Evolutionary conservation across 2,329 filamentous ascomycete genomes (phyloP).

Genomic region (Pseudocercospora fijiensis): DNA sequence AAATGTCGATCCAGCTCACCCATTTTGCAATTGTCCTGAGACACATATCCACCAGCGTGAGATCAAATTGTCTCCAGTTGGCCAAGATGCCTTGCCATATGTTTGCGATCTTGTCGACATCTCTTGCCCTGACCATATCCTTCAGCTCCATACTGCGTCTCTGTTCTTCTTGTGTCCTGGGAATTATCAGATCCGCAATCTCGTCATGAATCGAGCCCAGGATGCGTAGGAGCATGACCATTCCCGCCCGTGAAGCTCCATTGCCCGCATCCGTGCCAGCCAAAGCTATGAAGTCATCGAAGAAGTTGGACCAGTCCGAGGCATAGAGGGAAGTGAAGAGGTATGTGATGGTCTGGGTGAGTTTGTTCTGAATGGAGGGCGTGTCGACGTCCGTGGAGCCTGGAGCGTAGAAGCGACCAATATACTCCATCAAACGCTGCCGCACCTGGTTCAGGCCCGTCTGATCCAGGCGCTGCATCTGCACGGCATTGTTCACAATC

Average conservation of each 20-base stretch:
- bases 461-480: slow-evolving; percentile 71
- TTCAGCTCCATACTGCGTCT: slow-evolving; percentile 88
- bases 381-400: slow-evolving; percentile 62
- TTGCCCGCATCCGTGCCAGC: slow-evolving; percentile 59
- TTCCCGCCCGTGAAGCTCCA: slow-evolving; percentile 69
- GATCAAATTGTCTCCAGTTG: slow-evolving; percentile 66
- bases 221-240: slow-evolving; percentile 84
- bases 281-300: slow-evolving; percentile 82
- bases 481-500: slow-evolving; percentile 87
- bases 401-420: slow-evolving; percentile 70
- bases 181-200: slow-evolving; percentile 88
- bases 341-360: slow-evolving; percentile 92
- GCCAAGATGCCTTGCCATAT: slow-evolving; percentile 91
- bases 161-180: slow-evolving; percentile 72
- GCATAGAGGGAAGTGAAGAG: slow-evolving; percentile 87
- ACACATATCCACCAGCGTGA: slow-evolving; percentile 80
- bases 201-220: slow-evolving; percentile 92
- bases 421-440: slow-evolving; percentile 77
- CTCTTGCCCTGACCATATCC: slow-evolving; percentile 79
- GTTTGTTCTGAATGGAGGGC: slow-evolving; percentile 85
- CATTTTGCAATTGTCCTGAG: slow-evolving; percentile 91
- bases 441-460: slow-evolving; percentile 73
- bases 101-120: slow-evolving; percentile 81
- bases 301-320: slow-evolving; percentile 81
- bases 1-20: slow-evolving; percentile 99